Evolutionary conservation across 2,329 filamentous ascomycete genomes (phyloP).

Genomic region (Dryadomyces quercus-mongolicae): DNA sequence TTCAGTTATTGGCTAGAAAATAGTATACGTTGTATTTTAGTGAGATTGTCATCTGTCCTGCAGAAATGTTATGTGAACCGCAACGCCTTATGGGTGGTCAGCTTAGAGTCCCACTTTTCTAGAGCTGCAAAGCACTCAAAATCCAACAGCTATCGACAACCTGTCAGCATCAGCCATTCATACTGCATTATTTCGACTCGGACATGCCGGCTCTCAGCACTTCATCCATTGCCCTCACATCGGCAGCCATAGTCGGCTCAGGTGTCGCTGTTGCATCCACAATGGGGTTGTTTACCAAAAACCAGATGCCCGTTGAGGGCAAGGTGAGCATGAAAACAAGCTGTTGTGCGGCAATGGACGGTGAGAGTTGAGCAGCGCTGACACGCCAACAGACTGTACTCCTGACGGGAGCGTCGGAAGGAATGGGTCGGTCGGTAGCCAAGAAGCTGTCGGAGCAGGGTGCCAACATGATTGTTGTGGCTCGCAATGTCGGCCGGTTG

Average conservation of each 20-base stretch:
- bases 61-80: too few relatives aligned
- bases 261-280: conserved; percentile 21
- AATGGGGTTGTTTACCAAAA: conserved; percentile 62
- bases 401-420: conserved; percentile 84
- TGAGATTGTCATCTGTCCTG: too few relatives aligned
- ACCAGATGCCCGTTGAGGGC: conserved; percentile 75
- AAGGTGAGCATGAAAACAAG: conserved; percentile 40
- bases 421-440: conserved; percentile 72
- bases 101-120: too few relatives aligned
- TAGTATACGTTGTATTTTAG: too few relatives aligned
- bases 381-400: conserved; percentile 57
- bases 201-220: conserved; percentile 11
- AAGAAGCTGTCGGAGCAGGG: conserved; percentile 68
- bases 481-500: conserved; percentile 66
- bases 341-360: not conserved
- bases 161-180: too few relatives aligned
- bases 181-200: too few relatives aligned
- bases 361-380: conserved; percentile 1
- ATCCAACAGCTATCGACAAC: too few relatives aligned
- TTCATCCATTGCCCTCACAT: conserved; percentile 14
- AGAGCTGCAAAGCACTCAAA: too few relatives aligned
- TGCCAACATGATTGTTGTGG: conserved; percentile 75
- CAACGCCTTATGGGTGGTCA: too few relatives aligned
- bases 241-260: conserved; percentile 19
- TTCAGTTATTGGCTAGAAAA: too few relatives aligned